These are phyloP conservation scores for Uncinocarpus reesii DNA, from an alignment of 2,329 filamentous ascomycete species.

Conservation along the genomic window DNA sequence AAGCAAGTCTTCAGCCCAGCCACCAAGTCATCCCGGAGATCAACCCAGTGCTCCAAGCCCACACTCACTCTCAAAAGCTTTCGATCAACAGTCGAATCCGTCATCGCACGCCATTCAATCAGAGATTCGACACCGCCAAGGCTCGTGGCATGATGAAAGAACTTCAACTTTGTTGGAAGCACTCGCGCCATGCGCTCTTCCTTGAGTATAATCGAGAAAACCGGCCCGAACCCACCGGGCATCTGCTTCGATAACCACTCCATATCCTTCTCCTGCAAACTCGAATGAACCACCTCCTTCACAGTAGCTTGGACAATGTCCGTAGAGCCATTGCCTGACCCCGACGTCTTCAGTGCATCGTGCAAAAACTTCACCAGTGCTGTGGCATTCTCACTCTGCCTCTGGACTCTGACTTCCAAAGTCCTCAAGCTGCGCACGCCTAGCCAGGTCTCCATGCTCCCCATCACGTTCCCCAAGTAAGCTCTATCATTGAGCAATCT, in stretches of 20 bases:
- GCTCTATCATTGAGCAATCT: slow-evolving; percentile 58
- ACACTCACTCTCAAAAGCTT: slow-evolving; percentile 70
- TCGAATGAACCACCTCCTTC: slow-evolving; percentile 61
- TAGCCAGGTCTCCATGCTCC: slow-evolving; percentile 83
- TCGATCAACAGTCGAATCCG: slow-evolving; percentile 61
- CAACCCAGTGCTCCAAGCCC: slow-evolving; percentile 77
- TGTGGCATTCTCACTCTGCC: slow-evolving; percentile 63
- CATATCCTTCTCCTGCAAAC: slow-evolving; percentile 58
- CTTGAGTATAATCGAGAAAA: slow-evolving; percentile 66
- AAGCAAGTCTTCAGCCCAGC: slow-evolving; percentile 53
- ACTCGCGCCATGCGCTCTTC: slow-evolving; percentile 50
- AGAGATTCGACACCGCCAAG: slow-evolving; percentile 88
- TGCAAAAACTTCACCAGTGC: slow-evolving; percentile 63
- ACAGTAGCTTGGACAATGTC: slow-evolving; percentile 47
- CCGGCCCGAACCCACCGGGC: slow-evolving; percentile 80
- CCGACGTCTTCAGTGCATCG: slow-evolving; percentile 35
- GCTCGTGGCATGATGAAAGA: slow-evolving; percentile 93
- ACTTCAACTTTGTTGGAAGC: slow-evolving; percentile 64
- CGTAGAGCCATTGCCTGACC: slow-evolving; percentile 33
- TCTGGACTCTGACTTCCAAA: slow-evolving; percentile 66
- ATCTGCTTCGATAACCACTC: slow-evolving; percentile 78
- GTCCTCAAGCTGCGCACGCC: slow-evolving; percentile 79
- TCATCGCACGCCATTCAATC: slow-evolving; percentile 94
- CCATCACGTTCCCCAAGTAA: slow-evolving; percentile 75
- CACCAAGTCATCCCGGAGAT: slow-evolving; percentile 65